phyloP scores from a whole-genome alignment of 202 grass and related monocot genomes.

The Brachypodium distachyon region DNA sequence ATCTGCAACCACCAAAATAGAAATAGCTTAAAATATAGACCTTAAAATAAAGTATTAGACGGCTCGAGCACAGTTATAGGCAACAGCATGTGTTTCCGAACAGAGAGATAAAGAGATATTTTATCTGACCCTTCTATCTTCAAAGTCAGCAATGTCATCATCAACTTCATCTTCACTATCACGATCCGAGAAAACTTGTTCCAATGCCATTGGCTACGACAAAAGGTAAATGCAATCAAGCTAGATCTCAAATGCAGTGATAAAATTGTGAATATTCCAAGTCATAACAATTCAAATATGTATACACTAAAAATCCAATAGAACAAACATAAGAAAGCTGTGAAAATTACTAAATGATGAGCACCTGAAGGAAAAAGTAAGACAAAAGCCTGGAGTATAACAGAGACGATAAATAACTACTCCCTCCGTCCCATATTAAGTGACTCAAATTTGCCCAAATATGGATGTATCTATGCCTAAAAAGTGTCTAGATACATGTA shows the following conservation, averaged over 20 bases:
- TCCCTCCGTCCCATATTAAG: no score
- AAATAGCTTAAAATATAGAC: background rate
- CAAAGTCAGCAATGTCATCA: slow-evolving; percentile 91
- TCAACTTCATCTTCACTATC: slow-evolving; percentile 99
- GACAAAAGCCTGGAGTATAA: background rate
- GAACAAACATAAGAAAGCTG: background rate
- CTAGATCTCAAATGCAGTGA: slow-evolving; percentile 12
- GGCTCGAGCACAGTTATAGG: background rate
- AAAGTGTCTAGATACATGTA: no score
- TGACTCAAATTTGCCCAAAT: no score
- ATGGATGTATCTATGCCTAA: no score
- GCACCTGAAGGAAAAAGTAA: background rate
- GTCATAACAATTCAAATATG: background rate
- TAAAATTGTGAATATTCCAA: background rate
- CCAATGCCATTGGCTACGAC: slow-evolving; percentile 84
- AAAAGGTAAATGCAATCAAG: slow-evolving; percentile 18
- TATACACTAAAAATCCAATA: background rate
- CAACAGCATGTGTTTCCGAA: background rate
- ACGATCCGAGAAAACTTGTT: slow-evolving; percentile 84
- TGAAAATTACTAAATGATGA: background rate
- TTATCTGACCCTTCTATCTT: slow-evolving; percentile 85
- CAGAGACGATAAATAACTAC: background rate
- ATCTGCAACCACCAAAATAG: slow-evolving; percentile 52
- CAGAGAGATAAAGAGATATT: slow-evolving; percentile 2
- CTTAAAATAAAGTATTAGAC: background rate